Evolutionary conservation across 2,329 filamentous ascomycete genomes (phyloP), one percentile per base, ranked within the genome.

Genomic region (Pseudocercospora macadamiae): DNA sequence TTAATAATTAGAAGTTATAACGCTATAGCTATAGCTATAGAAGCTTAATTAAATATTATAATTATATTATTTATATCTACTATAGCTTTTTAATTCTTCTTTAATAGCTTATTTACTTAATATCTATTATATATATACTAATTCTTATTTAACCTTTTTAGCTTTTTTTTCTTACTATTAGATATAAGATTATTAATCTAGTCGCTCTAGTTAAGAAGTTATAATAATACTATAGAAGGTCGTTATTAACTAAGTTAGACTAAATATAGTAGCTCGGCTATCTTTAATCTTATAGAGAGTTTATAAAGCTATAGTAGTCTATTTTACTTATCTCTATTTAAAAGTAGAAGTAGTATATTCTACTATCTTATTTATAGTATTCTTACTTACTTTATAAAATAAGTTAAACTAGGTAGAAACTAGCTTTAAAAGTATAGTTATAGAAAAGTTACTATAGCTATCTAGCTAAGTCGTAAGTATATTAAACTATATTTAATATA

Each of bases 1-100:
- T 28, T 48, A 44, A n/a, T n/a, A n/a, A n/a, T n/a, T n/a, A n/a
- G n/a, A n/a, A n/a, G n/a, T n/a, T n/a, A n/a, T n/a, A 45, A 55
- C 45, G 45, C 30, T 55, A 19, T 7, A 48, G 23, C 30, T 32
- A 55, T 18, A 45, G 45, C 45, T n/a, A n/a, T n/a, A n/a, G n/a
- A n/a, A n/a, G n/a, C n/a, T n/a, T n/a, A n/a, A n/a, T n/a, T n/a
- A n/a, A n/a, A n/a, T n/a, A n/a, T n/a, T n/a, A n/a, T n/a, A n/a
- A n/a, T n/a, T n/a, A n/a, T n/a, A n/a, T n/a, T n/a, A n/a, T n/a
- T n/a, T n/a, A n/a, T n/a, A n/a, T n/a, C n/a, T n/a, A n/a, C n/a
- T n/a, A n/a, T n/a, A 55, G 37, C 21, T 25, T 47, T 25, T 45
- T 55, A 47, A 12, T 28, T 55, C 39, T 34, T 55, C 39, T 55